Evolutionary conservation across 139 green algal genomes (phyloP).

Genomic region (Ulvella scutata): DNA sequence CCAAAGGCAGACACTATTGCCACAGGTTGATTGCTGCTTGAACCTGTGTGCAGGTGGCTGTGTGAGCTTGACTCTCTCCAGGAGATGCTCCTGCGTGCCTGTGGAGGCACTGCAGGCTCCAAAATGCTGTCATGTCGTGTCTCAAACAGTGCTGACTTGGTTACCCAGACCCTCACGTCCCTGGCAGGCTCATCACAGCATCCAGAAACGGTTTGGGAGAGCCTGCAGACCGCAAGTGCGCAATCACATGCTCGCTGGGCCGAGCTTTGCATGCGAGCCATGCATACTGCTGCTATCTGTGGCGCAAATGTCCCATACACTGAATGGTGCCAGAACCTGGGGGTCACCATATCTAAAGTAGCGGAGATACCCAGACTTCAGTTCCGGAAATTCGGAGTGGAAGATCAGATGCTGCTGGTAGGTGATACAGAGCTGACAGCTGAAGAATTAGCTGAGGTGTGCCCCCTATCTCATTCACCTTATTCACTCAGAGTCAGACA

Average conservation of each 20-base stretch:
- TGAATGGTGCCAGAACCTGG: neutral
- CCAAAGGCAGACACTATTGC: too few species aligned
- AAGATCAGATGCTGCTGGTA: neutral
- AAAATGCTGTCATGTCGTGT: neutral
- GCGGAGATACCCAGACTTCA: neutral
- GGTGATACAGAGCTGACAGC: neutral
- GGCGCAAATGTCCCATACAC: neutral
- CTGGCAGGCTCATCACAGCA: neutral
- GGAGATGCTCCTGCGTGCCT: neutral
- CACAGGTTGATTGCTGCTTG: too few species aligned
- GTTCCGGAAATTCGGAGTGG: neutral
- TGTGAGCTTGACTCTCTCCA: neutral
- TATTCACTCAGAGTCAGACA: too few species aligned
- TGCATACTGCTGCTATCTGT: neutral
- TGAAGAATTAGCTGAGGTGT: neutral
- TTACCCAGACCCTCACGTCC: neutral
- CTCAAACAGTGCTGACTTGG: neutral
- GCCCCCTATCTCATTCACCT: too few species aligned
- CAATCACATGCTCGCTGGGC: neutral
- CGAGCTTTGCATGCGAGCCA: neutral
- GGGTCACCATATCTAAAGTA: neutral
- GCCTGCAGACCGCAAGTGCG: neutral
- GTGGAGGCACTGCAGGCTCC: neutral
- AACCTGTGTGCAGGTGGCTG: neutral
- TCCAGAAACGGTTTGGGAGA: neutral